phyloP scores from a whole-genome alignment of 140 eudicot genomes.

The Bidens hawaiensis region DNA sequence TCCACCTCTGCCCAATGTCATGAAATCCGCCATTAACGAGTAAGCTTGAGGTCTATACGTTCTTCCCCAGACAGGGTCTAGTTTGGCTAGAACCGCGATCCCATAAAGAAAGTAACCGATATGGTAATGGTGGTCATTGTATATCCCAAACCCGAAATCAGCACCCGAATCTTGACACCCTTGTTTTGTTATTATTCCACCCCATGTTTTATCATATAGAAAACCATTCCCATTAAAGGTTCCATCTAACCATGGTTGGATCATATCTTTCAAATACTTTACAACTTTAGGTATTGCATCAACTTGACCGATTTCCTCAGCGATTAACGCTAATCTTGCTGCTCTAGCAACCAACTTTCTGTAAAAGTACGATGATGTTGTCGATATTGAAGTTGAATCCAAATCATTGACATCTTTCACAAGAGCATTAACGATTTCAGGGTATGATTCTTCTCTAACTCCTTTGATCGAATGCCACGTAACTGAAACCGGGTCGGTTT shows the following conservation, averaged over 20 bases:
- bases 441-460: conserved; percentile 47
- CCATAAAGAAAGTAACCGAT: conserved; percentile 83
- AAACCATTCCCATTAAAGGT: conserved; percentile 70
- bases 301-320: conserved; percentile 62
- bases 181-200: conserved; percentile 79
- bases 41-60: conserved; percentile 74
- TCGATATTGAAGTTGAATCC: conserved; percentile 44
- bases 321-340: conserved; percentile 80
- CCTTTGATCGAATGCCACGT: conserved; percentile 89
- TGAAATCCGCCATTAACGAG: conserved; percentile 77
- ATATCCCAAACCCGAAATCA: conserved; percentile 89
- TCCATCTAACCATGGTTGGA: conserved; percentile 89
- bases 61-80: conserved; percentile 80
- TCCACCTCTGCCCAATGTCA: conserved; percentile 56
- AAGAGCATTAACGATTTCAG: conserved; percentile 52
- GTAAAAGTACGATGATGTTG: conserved; percentile 74
- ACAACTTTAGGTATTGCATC: conserved; percentile 59
- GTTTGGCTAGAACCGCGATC: conserved; percentile 76
- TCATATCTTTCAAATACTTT: conserved; percentile 62
- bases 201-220: conserved; percentile 83
- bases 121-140: conserved; percentile 86
- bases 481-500: conserved; percentile 69
- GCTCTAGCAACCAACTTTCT: conserved; percentile 87
- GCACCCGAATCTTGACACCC: conserved; percentile 72
- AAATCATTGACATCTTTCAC: conserved; percentile 55